Base-by-base conservation (phyloP, 2,329 filamentous ascomycete species). In the Exophiala bonariae region DNA sequence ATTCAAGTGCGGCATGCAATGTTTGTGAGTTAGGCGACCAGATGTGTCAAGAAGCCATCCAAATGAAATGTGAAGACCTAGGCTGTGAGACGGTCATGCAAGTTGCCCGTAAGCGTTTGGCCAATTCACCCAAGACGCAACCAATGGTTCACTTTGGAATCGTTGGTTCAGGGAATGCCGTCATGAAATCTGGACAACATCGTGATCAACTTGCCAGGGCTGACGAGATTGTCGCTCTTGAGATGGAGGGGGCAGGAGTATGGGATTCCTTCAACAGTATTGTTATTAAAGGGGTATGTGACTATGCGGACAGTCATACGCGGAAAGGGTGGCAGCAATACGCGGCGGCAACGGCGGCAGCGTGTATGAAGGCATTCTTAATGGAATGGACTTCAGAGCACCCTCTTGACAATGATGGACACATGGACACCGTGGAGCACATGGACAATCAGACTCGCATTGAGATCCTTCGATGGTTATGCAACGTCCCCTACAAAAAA, bases 101-200 rank as follows among this genome's bases (percentile, higher is more conserved):
- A 6, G 40, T 58, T 10, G 18, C 45, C 34, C 35, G 36, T 14
- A 34, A 34, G 5, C 32, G 32, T n/a, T 18, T 34, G n/a, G 11
- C 11, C 6, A 18, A 28, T 10, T 61, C 61, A 23, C 49, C 8
- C 0, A 48, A 72, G 0, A n/a, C 32, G 32, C 32, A 34, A 34
- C 32, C 32, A 8, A 14, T 7, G 32, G 32, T 34, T 18, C 65
- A 69, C 38, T 57, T 72, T 23, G 71, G 71, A 0, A 43, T 54
- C 0, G 60, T 74, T 2, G 70, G 61, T 4, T 72, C 67, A 1
- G 67, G 63, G 9, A 64, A 73, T 37, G 61, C 59, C 1, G 66
- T 74, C 1, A 67, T 75, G 47, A 71, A 68, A 34, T 65, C 64
- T 13, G 66, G 63, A 1, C 38, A 57, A n/a, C 50, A 64, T 13